Percentiles rank a stretch among this genome's conserved stretches.
Evolutionary conservation across 129 eudicot genomes (phyloP).

Genomic region (Tagetes patula): DNA sequence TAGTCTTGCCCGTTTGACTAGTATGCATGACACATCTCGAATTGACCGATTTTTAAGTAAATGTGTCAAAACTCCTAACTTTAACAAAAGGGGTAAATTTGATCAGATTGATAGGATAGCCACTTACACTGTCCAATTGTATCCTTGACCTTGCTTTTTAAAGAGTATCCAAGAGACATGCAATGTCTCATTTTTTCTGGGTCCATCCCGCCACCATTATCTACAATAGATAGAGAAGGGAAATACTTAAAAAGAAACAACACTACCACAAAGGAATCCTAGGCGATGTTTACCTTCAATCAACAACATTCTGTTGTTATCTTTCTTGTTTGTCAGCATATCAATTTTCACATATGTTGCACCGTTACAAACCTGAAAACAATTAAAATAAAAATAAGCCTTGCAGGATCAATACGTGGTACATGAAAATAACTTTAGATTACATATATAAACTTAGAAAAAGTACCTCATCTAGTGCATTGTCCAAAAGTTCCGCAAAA

Average conservation of each 20-base stretch:
- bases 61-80: not conserved
- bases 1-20: not conserved
- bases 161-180: conserved; percentile 96
- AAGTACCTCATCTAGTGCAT: conserved; percentile 85
- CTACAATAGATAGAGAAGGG: conserved; percentile 36
- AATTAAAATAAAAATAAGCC: not conserved
- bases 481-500: conserved; percentile 94
- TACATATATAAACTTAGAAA: not conserved
- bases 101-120: conserved; percentile 5
- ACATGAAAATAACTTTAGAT: not conserved
- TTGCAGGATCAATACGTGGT: conserved; percentile 6
- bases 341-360: conserved; percentile 85
- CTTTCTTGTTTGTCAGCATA: conserved; percentile 74
- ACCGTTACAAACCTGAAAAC: conserved; percentile 68
- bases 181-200: conserved; percentile 96
- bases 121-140: conserved; percentile 90
- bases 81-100: not conserved
- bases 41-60: conserved; percentile 12
- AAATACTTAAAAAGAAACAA: conserved; percentile 9
- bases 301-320: conserved; percentile 76
- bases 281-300: conserved; percentile 71
- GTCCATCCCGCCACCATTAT: conserved; percentile 96
- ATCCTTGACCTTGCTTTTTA: conserved; percentile 78
- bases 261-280: not conserved
- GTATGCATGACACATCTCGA: not conserved